Base-by-base conservation (phyloP, 495 filamentous ascomycete genomes). In the Pseudevernia furfuracea region DNA sequence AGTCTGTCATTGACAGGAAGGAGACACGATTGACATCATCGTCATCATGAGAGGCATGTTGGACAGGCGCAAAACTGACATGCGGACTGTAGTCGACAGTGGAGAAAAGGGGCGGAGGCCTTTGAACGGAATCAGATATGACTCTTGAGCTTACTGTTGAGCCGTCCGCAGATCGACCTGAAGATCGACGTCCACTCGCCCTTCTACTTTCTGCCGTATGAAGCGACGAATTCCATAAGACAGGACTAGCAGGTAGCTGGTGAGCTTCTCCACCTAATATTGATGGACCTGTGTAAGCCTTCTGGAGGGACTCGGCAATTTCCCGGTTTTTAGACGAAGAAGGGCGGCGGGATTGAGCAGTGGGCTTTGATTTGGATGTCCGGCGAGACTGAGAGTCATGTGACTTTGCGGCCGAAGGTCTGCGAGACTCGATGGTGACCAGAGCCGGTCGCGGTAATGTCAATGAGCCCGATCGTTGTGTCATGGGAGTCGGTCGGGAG, bases 231-330 rank as follows among this genome's bases (percentile, higher is more conserved):
- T 58, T 62, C 64, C 43, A 46, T 34, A 52, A 19, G 9, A 56
- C 28, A 9, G 62, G 39, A 14, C 41, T 63, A 17, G 48, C 9
- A 44, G 68, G 65, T 39, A 69, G 61, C 43, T 67, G 52, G n/a
- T 49, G 58, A 17, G 61, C 57, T 25, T 69, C 65, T 21, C 46
- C 52, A 28, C 48, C 61, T 25, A 53, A 38, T 23, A 59, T 55
- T 17, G 60, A 53, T 38, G 61, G 61, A 25, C 59, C 67, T 19
- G 66, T 67, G 57, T 69, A 71, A 23, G 64, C 69, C 10, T 64
- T 71, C 19, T 64, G 52, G 19, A 71, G 64, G 8, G 69, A 71
- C 37, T 69, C 62, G 2, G 64, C 59, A 14, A 71, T 71, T 36
- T 68, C 63, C 32, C 36, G 41, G 9, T 59, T 41, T 61, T 17